Percentiles rank a stretch among this genome's conserved stretches.
These are phyloP conservation scores for Trichosporon coremiiforme DNA, from an alignment of 1,284 basidiomycete species.

Conservation along the genomic window DNA sequence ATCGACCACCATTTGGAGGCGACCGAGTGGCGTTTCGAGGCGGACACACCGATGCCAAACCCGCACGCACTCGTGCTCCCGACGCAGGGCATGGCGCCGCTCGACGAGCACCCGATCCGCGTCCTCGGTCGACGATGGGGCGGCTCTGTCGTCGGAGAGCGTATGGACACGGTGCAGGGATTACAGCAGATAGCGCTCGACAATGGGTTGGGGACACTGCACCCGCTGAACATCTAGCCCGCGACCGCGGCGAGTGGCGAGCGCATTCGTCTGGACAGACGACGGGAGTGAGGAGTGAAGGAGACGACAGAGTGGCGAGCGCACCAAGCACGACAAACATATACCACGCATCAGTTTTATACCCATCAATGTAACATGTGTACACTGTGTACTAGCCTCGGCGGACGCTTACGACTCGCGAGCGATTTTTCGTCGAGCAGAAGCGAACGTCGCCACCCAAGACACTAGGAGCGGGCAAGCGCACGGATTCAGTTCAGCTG, in stretches of 20 bases:
- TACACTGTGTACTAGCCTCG: not conserved
- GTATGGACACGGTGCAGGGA: conserved; percentile 19
- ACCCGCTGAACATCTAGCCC: not conserved
- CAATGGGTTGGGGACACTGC: conserved; percentile 19
- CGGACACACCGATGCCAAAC: conserved; percentile 1
- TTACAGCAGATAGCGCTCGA: conserved; percentile 23
- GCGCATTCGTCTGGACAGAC: not conserved
- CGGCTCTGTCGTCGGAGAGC: conserved; percentile 19
- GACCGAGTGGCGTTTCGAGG: conserved; percentile 48
- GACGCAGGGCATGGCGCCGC: not conserved
- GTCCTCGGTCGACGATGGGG: conserved; percentile 33
- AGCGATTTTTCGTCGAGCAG: not conserved
- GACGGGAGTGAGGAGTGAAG: no score
- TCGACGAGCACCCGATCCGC: conserved; percentile 35
- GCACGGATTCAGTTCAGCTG: not conserved
- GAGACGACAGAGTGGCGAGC: not conserved
- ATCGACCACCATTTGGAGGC: conserved; percentile 43
- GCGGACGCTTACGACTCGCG: conserved; percentile 12
- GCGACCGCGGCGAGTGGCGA: not conserved
- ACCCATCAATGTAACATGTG: not conserved
- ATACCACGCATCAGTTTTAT: conserved; percentile 5
- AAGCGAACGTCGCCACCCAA: not conserved
- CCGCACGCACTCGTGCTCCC: not conserved
- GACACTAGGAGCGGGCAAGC: not conserved
- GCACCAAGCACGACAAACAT: not conserved